Evolutionary conservation across 1,139 yeast genomes (phyloP).

Genomic region (Oligophagozyma castellii): DNA sequence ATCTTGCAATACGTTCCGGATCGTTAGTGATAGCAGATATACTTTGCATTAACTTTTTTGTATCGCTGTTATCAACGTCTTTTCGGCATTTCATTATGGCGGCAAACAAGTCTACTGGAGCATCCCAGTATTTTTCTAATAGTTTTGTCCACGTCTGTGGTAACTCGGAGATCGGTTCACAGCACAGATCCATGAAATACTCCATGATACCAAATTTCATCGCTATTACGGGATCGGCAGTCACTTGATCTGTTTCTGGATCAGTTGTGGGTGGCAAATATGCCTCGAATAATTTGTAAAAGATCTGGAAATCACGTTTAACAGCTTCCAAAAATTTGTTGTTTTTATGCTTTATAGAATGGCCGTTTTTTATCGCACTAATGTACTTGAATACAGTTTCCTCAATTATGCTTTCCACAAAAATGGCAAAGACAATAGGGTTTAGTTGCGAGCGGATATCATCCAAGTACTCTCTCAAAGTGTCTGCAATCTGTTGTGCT

Average conservation of each 20-base stretch:
- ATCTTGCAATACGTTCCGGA: conserved; percentile 1
- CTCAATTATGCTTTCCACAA: conserved; percentile 38
- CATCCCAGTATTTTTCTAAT: conserved; percentile 45
- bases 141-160: conserved; percentile 47
- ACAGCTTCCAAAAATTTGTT: conserved; percentile 39
- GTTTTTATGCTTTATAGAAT: conserved; percentile 25
- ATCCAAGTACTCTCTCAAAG: conserved; percentile 59
- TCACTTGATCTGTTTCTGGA: conserved; percentile 21
- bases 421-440: conserved; percentile 36
- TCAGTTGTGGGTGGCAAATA: conserved; percentile 32
- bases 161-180: conserved; percentile 37
- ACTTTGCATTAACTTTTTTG: conserved; percentile 14
- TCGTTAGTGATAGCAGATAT: conserved; percentile 7
- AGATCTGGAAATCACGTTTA: conserved; percentile 55
- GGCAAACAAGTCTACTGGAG: conserved; percentile 55
- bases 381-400: conserved; percentile 36
- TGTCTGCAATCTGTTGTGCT: conserved; percentile 50
- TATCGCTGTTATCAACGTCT: conserved; percentile 22
- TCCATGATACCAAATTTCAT: conserved; percentile 55
- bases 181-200: conserved; percentile 53
- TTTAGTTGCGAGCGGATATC: conserved; percentile 42
- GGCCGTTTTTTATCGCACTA: conserved; percentile 31
- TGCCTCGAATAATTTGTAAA: conserved; percentile 48
- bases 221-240: conserved; percentile 19
- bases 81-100: conserved; percentile 31